These are phyloP conservation scores for Gracilaria domingensis DNA, from an alignment of 23 red algal species.

Conservation along the genomic window DNA sequence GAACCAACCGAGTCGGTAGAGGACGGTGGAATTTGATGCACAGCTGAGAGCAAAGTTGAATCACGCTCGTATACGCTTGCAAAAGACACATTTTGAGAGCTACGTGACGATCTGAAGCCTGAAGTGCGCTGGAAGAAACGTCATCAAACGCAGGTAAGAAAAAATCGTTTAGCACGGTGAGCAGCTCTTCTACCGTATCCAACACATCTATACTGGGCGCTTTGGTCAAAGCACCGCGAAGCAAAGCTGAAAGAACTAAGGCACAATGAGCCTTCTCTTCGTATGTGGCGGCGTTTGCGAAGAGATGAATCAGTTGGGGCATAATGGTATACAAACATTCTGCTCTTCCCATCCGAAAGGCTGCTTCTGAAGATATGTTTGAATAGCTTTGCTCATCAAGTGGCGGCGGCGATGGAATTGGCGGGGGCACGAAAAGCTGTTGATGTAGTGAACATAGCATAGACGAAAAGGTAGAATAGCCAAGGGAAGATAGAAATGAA, in stretches of 20 bases:
- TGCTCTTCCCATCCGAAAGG: constrained; percentile 7
- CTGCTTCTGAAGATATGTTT: constrained; percentile 23
- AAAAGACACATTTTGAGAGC: constrained; percentile 27
- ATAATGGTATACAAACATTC: constrained; percentile 24
- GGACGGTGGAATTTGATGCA: background rate
- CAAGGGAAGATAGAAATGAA: constrained; percentile 22
- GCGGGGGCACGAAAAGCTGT: background rate
- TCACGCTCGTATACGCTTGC: background rate
- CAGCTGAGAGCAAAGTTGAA: constrained; percentile 1
- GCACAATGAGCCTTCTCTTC: constrained; percentile 24
- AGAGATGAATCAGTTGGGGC: constrained; percentile 16
- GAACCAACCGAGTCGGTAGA: constrained; percentile 37
- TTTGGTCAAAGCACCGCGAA: background rate
- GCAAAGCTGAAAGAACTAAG: background rate
- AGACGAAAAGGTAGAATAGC: constrained; percentile 1
- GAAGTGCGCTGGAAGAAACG: background rate
- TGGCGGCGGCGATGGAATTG: background rate
- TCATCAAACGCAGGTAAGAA: constrained; percentile 22
- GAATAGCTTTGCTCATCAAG: background rate
- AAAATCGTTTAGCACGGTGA: constrained; percentile 12
- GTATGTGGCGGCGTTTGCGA: background rate
- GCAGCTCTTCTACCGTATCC: constrained; percentile 16
- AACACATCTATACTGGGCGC: background rate
- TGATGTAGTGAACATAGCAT: constrained; percentile 20
- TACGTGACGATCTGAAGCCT: constrained; percentile 2